Evolutionary conservation across 257 asterid species (phyloP), one percentile per base, ranked within the genome.

Genomic region (Petrea volubilis): DNA sequence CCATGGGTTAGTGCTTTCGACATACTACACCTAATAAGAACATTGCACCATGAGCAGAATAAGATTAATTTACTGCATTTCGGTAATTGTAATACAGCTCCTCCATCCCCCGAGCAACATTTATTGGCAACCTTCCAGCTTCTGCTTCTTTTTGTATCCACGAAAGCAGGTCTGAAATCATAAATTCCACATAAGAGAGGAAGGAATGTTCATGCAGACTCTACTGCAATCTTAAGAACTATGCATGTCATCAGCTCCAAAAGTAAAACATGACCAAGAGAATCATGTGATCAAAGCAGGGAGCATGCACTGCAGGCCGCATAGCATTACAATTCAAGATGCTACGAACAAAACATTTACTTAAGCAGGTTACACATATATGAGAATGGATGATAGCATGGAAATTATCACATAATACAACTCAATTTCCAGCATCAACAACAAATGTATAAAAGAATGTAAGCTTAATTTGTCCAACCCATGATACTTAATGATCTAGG

Each of bases 11-110:
- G 47, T 46, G 10, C 9, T 59, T 60, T 24, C 28, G 12, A 34
- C 29, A 46, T 51, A 51, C 71, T 55, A 70, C 61, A 72, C 55
- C 65, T 23, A 43, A 58, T 50, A 74, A 70, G 28, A 62, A 21
- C 43, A 83, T 62, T 49, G 67, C 72, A 73, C 47, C 28, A 78
- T 68, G 64, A 74, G 71, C 56, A 64, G 74, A 80, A 80, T 81
- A 79, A 72, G 73, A 82, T 78, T 68, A 70, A 74, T 76, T 84
- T 86, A 93, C 97, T 64, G 98, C 97, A 72, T 87, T 84, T 76
- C 87, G 88, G 81, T 93, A 93, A 78, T 84, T 93, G 76, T 83
- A 85, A 73, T 84, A 90, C 79, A 93, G 77, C 81, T 90, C 98
- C 81, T 86, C 89, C 97, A 93, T 87, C 74, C 85, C 92, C 58